These are phyloP conservation scores for Serendipita sp. DNA, from an alignment of 768 basidiomycete genomes.

Conservation along the genomic window DNA sequence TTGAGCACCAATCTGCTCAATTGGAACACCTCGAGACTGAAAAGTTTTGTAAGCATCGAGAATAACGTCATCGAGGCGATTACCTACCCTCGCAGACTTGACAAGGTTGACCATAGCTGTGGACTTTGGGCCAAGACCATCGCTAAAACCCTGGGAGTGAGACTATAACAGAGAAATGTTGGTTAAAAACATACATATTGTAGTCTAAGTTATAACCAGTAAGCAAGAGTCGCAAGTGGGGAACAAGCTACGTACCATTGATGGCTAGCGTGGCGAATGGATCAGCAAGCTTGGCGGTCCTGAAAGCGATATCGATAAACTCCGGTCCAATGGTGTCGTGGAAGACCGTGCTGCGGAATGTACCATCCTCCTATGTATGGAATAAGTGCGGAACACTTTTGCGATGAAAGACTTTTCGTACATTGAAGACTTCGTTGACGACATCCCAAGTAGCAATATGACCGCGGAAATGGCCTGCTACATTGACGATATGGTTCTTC, in stretches of 20 bases:
- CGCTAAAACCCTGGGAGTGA: background rate
- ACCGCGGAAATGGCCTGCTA: constrained; percentile 7
- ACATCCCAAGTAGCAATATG: constrained; percentile 9
- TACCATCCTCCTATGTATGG: constrained; percentile 7
- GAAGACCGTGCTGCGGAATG: constrained; percentile 7
- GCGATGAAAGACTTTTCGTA: background rate
- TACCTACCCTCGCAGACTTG: background rate
- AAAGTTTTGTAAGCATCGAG: background rate
- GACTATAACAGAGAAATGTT: background rate
- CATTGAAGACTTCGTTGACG: constrained; percentile 10
- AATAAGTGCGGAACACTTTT: background rate
- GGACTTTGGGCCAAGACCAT: background rate
- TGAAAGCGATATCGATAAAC: constrained; percentile 8
- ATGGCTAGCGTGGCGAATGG: constrained; percentile 3
- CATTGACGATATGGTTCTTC: constrained; percentile 8
- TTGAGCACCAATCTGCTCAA: constrained; percentile 5
- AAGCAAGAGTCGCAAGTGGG: background rate
- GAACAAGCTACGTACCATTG: background rate
- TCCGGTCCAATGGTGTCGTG: constrained; percentile 9
- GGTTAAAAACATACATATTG: background rate
- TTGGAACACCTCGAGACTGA: constrained; percentile 1
- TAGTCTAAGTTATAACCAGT: background rate
- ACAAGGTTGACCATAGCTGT: constrained; percentile 5
- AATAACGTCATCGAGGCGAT: background rate
- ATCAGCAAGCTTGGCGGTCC: constrained; percentile 5